Evolutionary conservation across 129 eudicot genomes (phyloP).

Genomic region (Logfia minima): DNA sequence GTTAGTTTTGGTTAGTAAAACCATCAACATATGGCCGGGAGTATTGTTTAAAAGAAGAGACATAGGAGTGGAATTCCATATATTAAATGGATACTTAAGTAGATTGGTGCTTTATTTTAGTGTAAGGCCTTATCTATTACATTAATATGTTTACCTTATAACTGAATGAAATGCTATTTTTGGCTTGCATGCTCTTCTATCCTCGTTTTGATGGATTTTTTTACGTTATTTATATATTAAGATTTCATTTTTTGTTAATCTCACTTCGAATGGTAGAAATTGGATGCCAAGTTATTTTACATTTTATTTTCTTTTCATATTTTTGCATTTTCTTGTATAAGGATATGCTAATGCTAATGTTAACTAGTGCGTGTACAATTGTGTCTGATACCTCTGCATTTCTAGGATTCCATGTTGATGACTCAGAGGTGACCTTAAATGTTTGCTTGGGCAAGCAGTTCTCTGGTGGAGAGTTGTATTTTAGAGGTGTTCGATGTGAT

Average conservation of each 20-base stretch:
- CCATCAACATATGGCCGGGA: background rate
- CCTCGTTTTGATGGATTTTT: background rate
- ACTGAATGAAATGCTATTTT: background rate
- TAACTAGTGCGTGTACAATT: too few relatives aligned
- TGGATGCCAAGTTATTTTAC: background rate
- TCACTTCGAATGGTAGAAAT: background rate
- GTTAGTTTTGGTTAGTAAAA: background rate
- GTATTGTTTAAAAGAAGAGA: background rate
- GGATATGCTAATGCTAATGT: too few relatives aligned
- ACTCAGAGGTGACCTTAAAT: slow-evolving; percentile 84
- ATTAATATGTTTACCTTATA: too few relatives aligned
- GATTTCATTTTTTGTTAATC: background rate
- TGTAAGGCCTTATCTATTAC: background rate
- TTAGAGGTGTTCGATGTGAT: slow-evolving; percentile 91
- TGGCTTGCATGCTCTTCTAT: background rate
- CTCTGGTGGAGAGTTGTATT: slow-evolving; percentile 89
- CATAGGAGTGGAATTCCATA: background rate
- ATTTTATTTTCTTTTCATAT: background rate
- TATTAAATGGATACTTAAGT: background rate
- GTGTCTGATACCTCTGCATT: slow-evolving; percentile 8
- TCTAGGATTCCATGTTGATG: slow-evolving; percentile 92
- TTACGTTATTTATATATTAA: slow-evolving; percentile 4
- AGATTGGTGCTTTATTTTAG: background rate
- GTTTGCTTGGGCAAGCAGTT: slow-evolving; percentile 87
- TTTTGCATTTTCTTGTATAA: background rate